Base-by-base conservation (phyloP, 768 basidiomycete species). In the Pisolithus tinctorius region DNA sequence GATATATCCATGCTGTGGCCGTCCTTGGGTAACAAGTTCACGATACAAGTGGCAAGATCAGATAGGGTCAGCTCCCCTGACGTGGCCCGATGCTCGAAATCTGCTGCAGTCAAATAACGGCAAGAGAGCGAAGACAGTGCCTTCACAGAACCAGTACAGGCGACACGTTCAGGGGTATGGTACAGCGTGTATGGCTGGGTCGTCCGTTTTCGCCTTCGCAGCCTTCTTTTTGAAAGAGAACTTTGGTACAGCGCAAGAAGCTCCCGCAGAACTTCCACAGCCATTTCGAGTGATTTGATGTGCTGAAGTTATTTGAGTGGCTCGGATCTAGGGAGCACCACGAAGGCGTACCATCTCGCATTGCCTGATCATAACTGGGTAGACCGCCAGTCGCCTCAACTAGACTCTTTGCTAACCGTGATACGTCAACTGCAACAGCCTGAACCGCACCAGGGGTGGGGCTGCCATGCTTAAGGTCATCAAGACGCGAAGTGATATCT, bases 291-390 rank as follows among this genome's bases (percentile, higher is more conserved):
- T 4, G 65, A 65, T 61, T 80, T 82, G 50, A 91, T 64, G 78
- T 84, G 83, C 89, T 93, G 31, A 47, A 50, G 41, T 51, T 43
- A 29, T 37, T 49, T 66, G 50, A 62, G 34, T 45, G 34, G 34
- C 48, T 36, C 49, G 30, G 36, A 45, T 23, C 49, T 17, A 53
- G 38, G 20, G 25, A n/a, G 29, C 4, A 48, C 37, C n/a, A 17
- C 29, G 39, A 20, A 36, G 25, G 71, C 81, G 49, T 57, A 88
- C 88, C 59, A 71, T 67, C 63, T 86, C 84, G 60, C 76, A 85
- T 60, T 82, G 83, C 49, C 83, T 86, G 88, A 64, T 89, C 86
- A 60, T 88, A 88, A 37, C 76, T 71, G 4, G 88, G 84, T 42
- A 92, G 68, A 51, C 76, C 80, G 6, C 76, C 75, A 8, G 78